Evolutionary conservation across 2,329 filamentous ascomycete species (phyloP).

Genomic region (Cordyceps farinosa): DNA sequence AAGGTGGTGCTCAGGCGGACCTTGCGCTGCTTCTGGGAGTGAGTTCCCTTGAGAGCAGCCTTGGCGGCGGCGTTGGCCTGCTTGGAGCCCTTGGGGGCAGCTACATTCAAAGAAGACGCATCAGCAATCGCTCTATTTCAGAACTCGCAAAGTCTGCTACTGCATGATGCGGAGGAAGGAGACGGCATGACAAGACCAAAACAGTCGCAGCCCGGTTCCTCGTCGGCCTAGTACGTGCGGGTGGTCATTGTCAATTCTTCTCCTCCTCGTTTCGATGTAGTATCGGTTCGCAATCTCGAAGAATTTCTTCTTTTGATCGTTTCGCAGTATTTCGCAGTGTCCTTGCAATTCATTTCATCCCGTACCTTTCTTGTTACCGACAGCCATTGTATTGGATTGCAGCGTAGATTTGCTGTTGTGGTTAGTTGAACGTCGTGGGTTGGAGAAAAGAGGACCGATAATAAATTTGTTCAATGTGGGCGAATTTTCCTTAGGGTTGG

Average conservation of each 20-base stretch:
- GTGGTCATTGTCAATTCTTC: background rate
- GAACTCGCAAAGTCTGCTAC: conserved; percentile 76
- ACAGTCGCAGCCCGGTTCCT: background rate
- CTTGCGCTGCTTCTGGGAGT: conserved; percentile 83
- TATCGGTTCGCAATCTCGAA: conserved; percentile 1
- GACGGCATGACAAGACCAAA: background rate
- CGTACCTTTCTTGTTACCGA: conserved; percentile 47
- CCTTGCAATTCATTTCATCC: conserved; percentile 27
- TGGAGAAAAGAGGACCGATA: conserved; percentile 11
- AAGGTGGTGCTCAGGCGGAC: conserved; percentile 90
- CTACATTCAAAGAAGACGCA: conserved; percentile 52
- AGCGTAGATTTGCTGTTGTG: conserved; percentile 26
- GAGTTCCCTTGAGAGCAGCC: conserved; percentile 81
- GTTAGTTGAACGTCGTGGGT: conserved; percentile 23
- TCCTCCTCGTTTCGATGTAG: conserved; percentile 10
- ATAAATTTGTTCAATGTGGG: conserved; percentile 23
- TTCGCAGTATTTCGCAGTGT: conserved; percentile 8
- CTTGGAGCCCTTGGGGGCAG: conserved; percentile 65
- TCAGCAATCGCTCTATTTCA: conserved; percentile 69
- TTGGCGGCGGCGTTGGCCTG: conserved; percentile 93
- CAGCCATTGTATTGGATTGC: conserved; percentile 32
- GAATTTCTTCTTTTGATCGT: conserved; percentile 11
- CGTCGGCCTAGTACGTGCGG: background rate
- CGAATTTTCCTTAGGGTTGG: conserved; percentile 28
- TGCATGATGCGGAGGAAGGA: conserved; percentile 50